Evolutionary conservation across 2,329 filamentous ascomycete species (phyloP), one percentile per base, ranked within the genome.

Genomic region (Fusarium mundagurra): DNA sequence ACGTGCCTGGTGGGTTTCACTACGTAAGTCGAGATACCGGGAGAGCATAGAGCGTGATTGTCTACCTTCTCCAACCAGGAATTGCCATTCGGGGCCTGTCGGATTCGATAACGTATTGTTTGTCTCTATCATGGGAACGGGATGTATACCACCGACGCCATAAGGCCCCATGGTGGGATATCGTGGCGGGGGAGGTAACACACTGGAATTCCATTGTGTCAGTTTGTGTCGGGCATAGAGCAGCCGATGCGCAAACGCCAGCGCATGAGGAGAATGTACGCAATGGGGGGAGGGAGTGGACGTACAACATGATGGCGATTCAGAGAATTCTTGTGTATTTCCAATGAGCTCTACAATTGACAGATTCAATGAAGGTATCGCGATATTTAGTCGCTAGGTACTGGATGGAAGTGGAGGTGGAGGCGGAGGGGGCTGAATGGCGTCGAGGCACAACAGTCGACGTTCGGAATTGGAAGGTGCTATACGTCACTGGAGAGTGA

Each of bases 31-130:
- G 24, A 43, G 24, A 43, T 47, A 20, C 22, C 29, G 14, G 29
- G 18, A 48, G 31, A 18, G 34, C 47, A 36, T 24, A 24, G 41
- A 45, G 31, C 8, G 39, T 44, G 31, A 54, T 51, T 34, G 33
- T 39, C 71, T 67, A 94, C 95, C 96, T 91, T 99, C 96, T 82
- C 96, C 96, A 54, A 96, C 95, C 48, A 98, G 91, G 76, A 99
- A 92, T 81, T 97, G 94, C 83, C 94, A 94, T 78, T 98, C 95
- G 31, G 93, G 90, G 10, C 94, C 94, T 41, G 91, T 91, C 31
- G 94, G 96, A 78, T 93, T 93, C 65, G 90, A 91, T 71, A 99
- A 86, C 44, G 91, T 92, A 81, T 98, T 99, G 84, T 96, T 97
- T 61, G 96, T 98, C 88, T 99, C 96, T 80, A 98, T 92, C 82